Evolutionary conservation across 2,329 filamentous ascomycete species (phyloP), one percentile per base, ranked within the genome.

Genomic region (Hypoxylon sp.): DNA sequence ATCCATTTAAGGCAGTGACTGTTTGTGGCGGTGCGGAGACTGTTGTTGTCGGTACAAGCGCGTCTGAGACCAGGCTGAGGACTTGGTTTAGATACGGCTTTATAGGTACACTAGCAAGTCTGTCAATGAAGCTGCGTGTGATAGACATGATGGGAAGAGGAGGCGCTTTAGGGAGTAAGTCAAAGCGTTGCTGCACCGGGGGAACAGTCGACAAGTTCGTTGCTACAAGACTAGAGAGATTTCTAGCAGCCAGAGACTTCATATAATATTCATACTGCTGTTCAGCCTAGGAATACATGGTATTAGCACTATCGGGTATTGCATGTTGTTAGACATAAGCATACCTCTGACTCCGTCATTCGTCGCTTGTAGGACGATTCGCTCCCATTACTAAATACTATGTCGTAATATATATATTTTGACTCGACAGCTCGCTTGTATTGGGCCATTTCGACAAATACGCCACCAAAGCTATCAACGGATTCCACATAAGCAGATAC

Each of bases 91-190:
- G 10, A 39, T 59, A 59, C 22, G 55, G 31, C 11, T 48, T 48
- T n/a, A 50, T 11, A 1, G 26, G 55, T 37, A 59, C 22, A 26
- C 50, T 44, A 19, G 55, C 55, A 29, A 59, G 31, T 8, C 24
- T 31, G 10, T 59, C 55, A 13, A 59, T 33, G 19, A 59, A 59
- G n/a, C 4, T 37, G 3, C 55, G 55, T 37, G 55, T 46, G n/a
- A 59, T 59, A 4, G 47, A 44, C 14, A 35, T 48, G 29, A 59
- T 59, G 22, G 55, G 44, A n/a, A 59, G 55, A 37, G 55, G 55
- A n/a, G 55, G 42, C 22, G 55, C 42, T n/a, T 46, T 14, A 26
- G 29, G 19, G 29, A 59, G 55, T 9, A 31, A 37, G 11, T 59
- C 55, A 19, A 59, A 59, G 31, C 17, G 47, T 22, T 59, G 55